Conservation (phyloP, 2,329 filamentous ascomycete genomes). For the Trichothecium roseum region DNA sequence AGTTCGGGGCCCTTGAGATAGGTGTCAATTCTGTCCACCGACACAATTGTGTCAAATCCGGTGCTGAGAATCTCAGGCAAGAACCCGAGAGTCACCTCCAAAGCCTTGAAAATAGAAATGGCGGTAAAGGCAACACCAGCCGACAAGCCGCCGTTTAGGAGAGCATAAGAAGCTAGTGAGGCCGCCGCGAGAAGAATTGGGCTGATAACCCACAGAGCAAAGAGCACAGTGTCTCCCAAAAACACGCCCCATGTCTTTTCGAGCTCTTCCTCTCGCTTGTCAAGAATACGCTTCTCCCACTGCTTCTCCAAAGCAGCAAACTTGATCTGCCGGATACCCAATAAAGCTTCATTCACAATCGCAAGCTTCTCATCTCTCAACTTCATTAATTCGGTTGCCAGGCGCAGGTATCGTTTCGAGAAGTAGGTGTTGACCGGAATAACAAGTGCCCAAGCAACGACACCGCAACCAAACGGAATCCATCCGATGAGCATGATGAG, state of each 20-base stretch:
- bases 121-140: constrained; percentile 73
- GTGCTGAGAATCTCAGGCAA: constrained; percentile 66
- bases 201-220: constrained; percentile 61
- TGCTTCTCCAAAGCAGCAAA: constrained; percentile 67
- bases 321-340: constrained; percentile 77
- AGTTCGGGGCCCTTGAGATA: constrained; percentile 62
- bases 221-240: constrained; percentile 48
- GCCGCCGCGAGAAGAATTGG: constrained; percentile 65
- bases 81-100: constrained; percentile 61
- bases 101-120: constrained; percentile 61
- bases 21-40: constrained; percentile 58
- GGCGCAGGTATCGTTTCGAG: constrained; percentile 51
- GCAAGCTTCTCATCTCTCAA: constrained; percentile 65
- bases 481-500: constrained; percentile 62
- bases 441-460: constrained; percentile 52
- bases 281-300: constrained; percentile 61
- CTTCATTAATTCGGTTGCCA: constrained; percentile 65
- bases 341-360: constrained; percentile 64
- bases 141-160: constrained; percentile 49
- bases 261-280: constrained; percentile 55
- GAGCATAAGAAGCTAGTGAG: constrained; percentile 58
- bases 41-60: constrained; percentile 63
- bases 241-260: constrained; percentile 57
- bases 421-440: constrained; percentile 60
- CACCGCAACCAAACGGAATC: constrained; percentile 55